Evolutionary conservation across 1,284 basidiomycete genomes (phyloP).

Genomic region (Cutaneotrichosporon sp.): DNA sequence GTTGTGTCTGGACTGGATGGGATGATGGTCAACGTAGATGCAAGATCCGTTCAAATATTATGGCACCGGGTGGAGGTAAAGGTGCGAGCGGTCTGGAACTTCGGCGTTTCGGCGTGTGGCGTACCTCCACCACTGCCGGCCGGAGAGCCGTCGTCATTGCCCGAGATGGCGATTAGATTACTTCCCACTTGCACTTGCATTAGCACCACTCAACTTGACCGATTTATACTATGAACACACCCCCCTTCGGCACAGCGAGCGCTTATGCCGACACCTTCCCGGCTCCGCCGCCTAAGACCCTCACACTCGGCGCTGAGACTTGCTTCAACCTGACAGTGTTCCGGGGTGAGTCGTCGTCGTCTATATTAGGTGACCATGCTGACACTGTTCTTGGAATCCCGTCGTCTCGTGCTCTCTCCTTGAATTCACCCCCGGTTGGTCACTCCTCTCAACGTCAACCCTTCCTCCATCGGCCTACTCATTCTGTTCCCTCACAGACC

Average conservation of each 20-base stretch:
- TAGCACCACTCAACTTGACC: not conserved
- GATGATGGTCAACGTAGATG: not conserved
- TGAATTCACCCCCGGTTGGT: no score
- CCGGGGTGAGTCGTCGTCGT: slow-evolving; percentile 65
- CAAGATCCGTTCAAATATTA: not conserved
- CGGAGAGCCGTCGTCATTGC: slow-evolving; percentile 4
- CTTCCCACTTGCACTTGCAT: not conserved
- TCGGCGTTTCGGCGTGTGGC: not conserved
- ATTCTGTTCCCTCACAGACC: slow-evolving; percentile 57
- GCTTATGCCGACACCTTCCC: slow-evolving; percentile 53
- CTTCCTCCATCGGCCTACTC: not conserved
- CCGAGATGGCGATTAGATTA: slow-evolving; percentile 8
- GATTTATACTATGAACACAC: slow-evolving; percentile 28
- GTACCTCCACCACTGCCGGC: not conserved
- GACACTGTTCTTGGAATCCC: not conserved
- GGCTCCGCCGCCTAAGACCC: slow-evolving; percentile 40
- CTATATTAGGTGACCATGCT: not conserved
- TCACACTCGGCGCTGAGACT: slow-evolving; percentile 54
- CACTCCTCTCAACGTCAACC: no score
- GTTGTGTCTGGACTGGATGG: not conserved
- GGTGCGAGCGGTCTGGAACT: not conserved
- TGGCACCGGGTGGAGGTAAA: not conserved
- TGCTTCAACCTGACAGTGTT: slow-evolving; percentile 77
- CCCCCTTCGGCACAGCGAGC: slow-evolving; percentile 49
- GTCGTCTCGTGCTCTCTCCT: not conserved